A percentile compares a stretch with the other conserved stretches of the same genome.
Evolutionary conservation across 2,329 filamentous ascomycete species (phyloP).

Genomic region (Bretziella fagacearum): DNA sequence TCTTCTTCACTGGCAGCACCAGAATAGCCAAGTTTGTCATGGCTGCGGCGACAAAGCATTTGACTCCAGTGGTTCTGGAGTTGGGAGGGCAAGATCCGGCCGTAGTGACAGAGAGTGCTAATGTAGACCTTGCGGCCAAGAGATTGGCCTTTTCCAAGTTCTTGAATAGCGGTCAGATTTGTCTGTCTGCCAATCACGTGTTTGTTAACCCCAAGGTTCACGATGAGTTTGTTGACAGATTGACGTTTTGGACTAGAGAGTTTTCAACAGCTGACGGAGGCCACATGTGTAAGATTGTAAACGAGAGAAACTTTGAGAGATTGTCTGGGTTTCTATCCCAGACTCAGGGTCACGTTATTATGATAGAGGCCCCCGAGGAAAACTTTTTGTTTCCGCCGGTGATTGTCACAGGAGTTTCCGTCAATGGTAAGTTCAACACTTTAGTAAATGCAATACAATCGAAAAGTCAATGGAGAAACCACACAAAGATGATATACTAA

Average conservation of each 20-base stretch:
- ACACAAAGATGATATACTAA: conserved; percentile 20
- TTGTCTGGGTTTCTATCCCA: conserved; percentile 22
- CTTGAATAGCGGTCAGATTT: conserved; percentile 24
- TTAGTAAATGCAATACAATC: conserved; percentile 22
- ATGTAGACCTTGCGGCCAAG: conserved; percentile 28
- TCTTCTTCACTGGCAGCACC: conserved; percentile 30
- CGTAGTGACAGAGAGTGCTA: conserved; percentile 25
- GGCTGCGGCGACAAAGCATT: conserved; percentile 26
- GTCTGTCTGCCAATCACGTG: conserved; percentile 25
- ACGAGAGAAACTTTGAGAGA: conserved; percentile 27
- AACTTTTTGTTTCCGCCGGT: conserved; percentile 14
- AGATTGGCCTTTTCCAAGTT: conserved; percentile 28
- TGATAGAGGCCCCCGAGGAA: conserved; percentile 17
- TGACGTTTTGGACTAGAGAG: conserved; percentile 22
- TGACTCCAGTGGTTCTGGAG: conserved; percentile 29
- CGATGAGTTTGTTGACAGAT: conserved; percentile 22
- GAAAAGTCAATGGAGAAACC: too few species aligned
- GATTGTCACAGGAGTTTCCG: conserved; percentile 2
- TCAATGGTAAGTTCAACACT: conserved; percentile 6
- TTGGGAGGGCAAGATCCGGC: conserved; percentile 30
- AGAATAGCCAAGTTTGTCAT: conserved; percentile 24
- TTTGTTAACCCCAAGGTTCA: conserved; percentile 26
- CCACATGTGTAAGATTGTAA: conserved; percentile 24
- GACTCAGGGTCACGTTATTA: conserved; percentile 22
- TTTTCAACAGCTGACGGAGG: conserved; percentile 19